phyloP scores from a whole-genome alignment of 208 protist genomes.

The Wallacemonas sp. region DNA sequence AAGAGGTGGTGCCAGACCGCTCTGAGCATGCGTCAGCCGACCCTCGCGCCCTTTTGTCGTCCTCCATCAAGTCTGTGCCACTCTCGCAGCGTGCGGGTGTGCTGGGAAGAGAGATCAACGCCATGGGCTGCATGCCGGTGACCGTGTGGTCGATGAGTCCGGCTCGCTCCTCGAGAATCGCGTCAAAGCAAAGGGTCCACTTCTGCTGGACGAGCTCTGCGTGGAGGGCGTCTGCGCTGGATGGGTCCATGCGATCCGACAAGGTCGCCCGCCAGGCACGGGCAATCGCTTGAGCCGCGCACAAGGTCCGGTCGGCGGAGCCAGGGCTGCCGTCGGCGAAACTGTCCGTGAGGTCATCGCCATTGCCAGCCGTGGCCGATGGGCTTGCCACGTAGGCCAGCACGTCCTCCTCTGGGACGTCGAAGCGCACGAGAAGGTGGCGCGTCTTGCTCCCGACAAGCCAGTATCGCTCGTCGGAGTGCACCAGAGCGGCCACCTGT shows the following conservation, averaged over 20 bases:
- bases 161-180: slow-evolving; percentile 54
- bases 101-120: no score
- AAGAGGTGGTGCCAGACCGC: no score
- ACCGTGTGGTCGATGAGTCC: slow-evolving; percentile 43
- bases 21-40: no score
- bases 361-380: background rate
- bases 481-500: slow-evolving; percentile 52
- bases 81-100: no score
- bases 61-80: no score
- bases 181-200: slow-evolving; percentile 69
- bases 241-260: background rate
- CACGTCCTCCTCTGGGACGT: slow-evolving; percentile 72
- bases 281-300: slow-evolving; percentile 47
- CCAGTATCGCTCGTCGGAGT: slow-evolving; percentile 64
- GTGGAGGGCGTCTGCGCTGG: slow-evolving; percentile 34
- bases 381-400: slow-evolving; percentile 26
- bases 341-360: background rate
- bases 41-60: no score
- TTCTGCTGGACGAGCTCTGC: slow-evolving; percentile 21
- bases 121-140: background rate
- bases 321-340: background rate
- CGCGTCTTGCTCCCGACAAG: slow-evolving; percentile 50
- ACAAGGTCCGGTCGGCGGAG: slow-evolving; percentile 18
- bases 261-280: slow-evolving; percentile 47
- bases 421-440: slow-evolving; percentile 63